Evolutionary conservation across 2,329 filamentous ascomycete species (phyloP).

Genomic region (Delphinella strobiligena): DNA sequence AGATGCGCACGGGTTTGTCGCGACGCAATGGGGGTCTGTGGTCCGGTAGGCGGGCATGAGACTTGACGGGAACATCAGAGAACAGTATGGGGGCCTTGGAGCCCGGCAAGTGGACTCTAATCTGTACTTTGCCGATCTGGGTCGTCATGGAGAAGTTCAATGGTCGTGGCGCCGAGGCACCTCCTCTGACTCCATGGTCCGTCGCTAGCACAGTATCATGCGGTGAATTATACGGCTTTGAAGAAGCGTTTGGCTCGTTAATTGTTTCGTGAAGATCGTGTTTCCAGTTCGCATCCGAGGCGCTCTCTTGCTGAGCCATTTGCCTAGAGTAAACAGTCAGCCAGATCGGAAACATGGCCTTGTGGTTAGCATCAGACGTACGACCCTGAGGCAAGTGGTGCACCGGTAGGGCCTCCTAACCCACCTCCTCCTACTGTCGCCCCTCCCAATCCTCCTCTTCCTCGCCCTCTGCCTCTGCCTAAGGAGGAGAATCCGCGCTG

Average conservation of each 20-base stretch:
- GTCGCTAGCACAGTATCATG: conserved; percentile 1
- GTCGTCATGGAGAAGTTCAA: conserved; percentile 63
- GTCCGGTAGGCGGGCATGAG: conserved; percentile 88
- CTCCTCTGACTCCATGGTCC: conserved; percentile 3
- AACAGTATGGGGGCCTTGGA: conserved; percentile 63
- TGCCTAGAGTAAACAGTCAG: conserved; percentile 9
- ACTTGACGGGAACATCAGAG: conserved; percentile 66
- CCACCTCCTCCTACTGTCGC: too few relatives aligned
- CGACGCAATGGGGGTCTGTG: conserved; percentile 86
- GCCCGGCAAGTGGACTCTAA: conserved; percentile 67
- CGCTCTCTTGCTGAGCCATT: conserved; percentile 36
- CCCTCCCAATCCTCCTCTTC: conserved; percentile 42
- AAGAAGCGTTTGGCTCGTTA: conserved; percentile 30
- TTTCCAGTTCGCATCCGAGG: conserved; percentile 68
- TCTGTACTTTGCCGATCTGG: conserved; percentile 70
- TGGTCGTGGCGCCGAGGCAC: conserved; percentile 12
- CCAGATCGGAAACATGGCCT: neutral
- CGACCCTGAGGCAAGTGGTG: conserved; percentile 36
- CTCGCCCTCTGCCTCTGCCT: conserved; percentile 52
- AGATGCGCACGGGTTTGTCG: conserved; percentile 93
- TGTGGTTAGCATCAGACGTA: too few relatives aligned
- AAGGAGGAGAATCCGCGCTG: conserved; percentile 68
- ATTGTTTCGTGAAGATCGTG: conserved; percentile 74
- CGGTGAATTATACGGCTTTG: conserved; percentile 2
- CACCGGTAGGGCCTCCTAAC: conserved; percentile 49